Evolutionary conservation across 768 basidiomycete species (phyloP).

Genomic region (Trametes cingulata): DNA sequence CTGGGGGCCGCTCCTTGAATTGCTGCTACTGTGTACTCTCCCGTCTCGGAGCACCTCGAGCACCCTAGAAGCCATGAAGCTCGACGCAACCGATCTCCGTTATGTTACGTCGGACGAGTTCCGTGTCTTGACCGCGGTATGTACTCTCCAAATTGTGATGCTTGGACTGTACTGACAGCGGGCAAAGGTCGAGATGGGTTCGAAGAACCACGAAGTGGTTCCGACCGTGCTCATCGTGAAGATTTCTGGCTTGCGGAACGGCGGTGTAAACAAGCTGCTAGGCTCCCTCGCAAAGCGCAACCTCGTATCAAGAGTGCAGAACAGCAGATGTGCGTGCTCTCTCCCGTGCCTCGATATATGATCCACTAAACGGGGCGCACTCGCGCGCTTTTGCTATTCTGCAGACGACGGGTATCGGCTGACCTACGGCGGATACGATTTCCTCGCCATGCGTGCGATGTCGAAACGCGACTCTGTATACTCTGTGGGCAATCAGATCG

Average conservation of each 20-base stretch:
- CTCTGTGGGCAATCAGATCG: conserved; percentile 96
- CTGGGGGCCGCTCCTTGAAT: not conserved
- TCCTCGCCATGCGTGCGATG: conserved; percentile 88
- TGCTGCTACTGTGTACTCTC: not conserved
- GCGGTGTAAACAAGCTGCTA: conserved; percentile 91
- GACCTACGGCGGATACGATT: conserved; percentile 99
- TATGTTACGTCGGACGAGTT: conserved; percentile 94
- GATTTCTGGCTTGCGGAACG: conserved; percentile 88
- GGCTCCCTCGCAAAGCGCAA: conserved; percentile 91
- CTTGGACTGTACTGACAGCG: not conserved
- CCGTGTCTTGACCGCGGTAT: conserved; percentile 90
- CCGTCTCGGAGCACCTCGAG: not conserved
- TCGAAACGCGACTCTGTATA: conserved; percentile 87
- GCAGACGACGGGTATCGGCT: conserved; percentile 95
- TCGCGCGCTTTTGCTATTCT: not conserved
- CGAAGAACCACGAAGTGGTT: conserved; percentile 96
- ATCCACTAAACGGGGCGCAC: not conserved
- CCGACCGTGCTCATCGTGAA: conserved; percentile 87
- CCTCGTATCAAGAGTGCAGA: conserved; percentile 86
- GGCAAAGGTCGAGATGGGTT: conserved; percentile 92
- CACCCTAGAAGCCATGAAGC: conserved; percentile 60
- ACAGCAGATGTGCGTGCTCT: conserved; percentile 76
- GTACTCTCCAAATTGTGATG: not conserved
- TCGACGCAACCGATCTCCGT: conserved; percentile 92
- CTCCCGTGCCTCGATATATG: not conserved